Percentiles rank a stretch among this genome's conserved stretches.
phyloP scores from a whole-genome alignment of 495 filamentous ascomycete genomes.

The Aspergillus panamensis region DNA sequence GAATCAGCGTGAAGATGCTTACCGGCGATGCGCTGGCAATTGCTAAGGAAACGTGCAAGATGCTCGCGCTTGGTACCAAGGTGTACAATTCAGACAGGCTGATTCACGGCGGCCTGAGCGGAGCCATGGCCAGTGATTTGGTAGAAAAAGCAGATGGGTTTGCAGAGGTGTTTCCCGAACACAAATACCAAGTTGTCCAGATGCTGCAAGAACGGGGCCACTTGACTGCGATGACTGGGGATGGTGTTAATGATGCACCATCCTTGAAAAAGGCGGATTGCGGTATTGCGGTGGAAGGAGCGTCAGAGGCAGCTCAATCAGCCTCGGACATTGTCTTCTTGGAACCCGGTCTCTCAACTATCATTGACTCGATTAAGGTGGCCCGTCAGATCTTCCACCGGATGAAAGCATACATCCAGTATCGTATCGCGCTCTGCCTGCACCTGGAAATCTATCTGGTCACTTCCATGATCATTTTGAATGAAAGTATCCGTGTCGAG shows the following conservation, averaged over 20 bases:
- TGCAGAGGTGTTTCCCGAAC: constrained; percentile 91
- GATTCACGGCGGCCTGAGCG: constrained; percentile 65
- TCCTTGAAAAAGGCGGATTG: constrained; percentile 93
- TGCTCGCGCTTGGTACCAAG: constrained; percentile 71
- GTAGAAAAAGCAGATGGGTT: constrained; percentile 72
- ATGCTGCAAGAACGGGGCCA: constrained; percentile 96
- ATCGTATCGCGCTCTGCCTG: constrained; percentile 71
- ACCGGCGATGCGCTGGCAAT: constrained; percentile 74
- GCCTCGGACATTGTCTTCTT: constrained; percentile 75
- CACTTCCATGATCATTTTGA: constrained; percentile 70
- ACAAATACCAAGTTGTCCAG: constrained; percentile 97
- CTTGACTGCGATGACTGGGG: constrained; percentile 96
- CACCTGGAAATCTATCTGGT: constrained; percentile 72
- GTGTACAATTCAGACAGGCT: constrained; percentile 70
- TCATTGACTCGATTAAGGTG: constrained; percentile 71
- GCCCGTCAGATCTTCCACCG: constrained; percentile 74
- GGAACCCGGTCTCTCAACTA: constrained; percentile 68
- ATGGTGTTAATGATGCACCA: constrained; percentile 96
- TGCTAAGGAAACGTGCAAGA: constrained; percentile 74
- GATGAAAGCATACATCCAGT: constrained; percentile 77
- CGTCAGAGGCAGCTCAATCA: constrained; percentile 69
- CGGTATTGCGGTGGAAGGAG: constrained; percentile 69
- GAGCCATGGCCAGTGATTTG: constrained; percentile 65
- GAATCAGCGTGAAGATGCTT: constrained; percentile 72
- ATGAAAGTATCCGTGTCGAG: constrained; percentile 63